Base-by-base conservation (phyloP, 1,139 yeast genomes). In the Debaryomyces subglobosus region DNA sequence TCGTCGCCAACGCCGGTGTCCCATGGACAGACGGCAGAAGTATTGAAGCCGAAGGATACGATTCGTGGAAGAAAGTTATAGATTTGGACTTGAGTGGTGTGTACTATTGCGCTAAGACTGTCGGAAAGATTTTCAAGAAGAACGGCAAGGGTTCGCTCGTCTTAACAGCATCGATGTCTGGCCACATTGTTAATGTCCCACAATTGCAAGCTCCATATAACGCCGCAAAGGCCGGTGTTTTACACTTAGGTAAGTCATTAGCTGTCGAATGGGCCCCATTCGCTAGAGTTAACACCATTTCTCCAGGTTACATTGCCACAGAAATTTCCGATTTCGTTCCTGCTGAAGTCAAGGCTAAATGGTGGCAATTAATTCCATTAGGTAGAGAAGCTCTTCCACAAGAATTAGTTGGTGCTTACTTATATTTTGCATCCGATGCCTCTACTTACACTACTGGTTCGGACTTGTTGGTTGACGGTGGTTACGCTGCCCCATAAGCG, bases 1-100 rank as follows among this genome's bases (percentile, higher is more conserved):
- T 89, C 63, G 96, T 90, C 25, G 95, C 96, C 61, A 90, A 90
- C 66, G 97, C 97, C 21, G 97, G 97, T 53, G 82, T 89, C 39
- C 89, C 95, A 25, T 90, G 96, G 96, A 79, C 84, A 33, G 81
- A 82, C 23, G 96, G 96, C 21, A 77, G 85, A 35, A 65, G 84
- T 58, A 71, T 87, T 51, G 89, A 87, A 48, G 80, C 76, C 20
- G 72, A 74, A 53, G 77, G 73, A 36, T 68, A 65, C 65, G 81
- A 81, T 9, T 52, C 50, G 56, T 88, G 91, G 91, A 71, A 83
- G 55, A 80, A 79, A 61, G 84, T 89, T 49, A 74, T 89, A 53
- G 83, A 86, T 64, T 74, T 85, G 54, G 92, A 88, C 61, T 71
- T 89, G 55, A 85, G 84, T 60, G 92, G 94, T 23, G 89, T 85